Evolutionary conservation across 2,329 filamentous ascomycete species (phyloP), one percentile per base, ranked within the genome.

Genomic region (Fusarium cicatricum): DNA sequence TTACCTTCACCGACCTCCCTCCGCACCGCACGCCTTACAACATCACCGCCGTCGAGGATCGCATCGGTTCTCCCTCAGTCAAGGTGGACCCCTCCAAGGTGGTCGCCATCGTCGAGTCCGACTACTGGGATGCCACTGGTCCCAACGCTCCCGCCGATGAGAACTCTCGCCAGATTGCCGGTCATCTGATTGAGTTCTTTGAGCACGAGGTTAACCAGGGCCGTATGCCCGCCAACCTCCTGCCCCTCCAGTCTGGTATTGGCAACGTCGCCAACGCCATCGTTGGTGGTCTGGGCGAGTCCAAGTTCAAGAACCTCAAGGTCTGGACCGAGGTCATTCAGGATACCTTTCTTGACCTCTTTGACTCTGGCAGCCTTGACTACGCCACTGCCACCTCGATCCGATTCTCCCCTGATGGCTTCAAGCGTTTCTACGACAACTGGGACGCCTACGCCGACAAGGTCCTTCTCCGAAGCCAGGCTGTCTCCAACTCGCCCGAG

Each of bases 271-370:
- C 92, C 75, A 96, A 96, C 75, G 92, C 92, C 32, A 92, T 96
- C 60, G 87, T 96, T 55, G 91, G 92, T 56, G 92, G 92, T 12
- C 85, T 96, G 51, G 85, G 87, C 62, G 85, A 89, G 56, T 90
- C 90, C 64, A 89, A 93, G 74, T 96, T 96, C 82, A 85, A 86
- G 72, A 90, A 96, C 78, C 84, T 97, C 53, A 92, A 90, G 73
- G 92, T 96, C 33, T 96, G 92, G 92, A 96, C 92, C 19, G 92
- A 96, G 77, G 92, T 96, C 41, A 86, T 96, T 52, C 92, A 96
- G 78, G 92, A 96, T 74, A 92, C 90, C 17, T 96, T 96, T 85
- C 85, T 96, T 19, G 92, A 96, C 73, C 89, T 96, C 49, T 96
- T 96, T 76, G 92, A 96, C 80, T 90, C 86, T 55, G 92, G 91